A percentile compares a stretch with the other conserved stretches of the same genome.
Conservation (phyloP, 208 protist genomes). For the Wallacemonas collosoma region DNA sequence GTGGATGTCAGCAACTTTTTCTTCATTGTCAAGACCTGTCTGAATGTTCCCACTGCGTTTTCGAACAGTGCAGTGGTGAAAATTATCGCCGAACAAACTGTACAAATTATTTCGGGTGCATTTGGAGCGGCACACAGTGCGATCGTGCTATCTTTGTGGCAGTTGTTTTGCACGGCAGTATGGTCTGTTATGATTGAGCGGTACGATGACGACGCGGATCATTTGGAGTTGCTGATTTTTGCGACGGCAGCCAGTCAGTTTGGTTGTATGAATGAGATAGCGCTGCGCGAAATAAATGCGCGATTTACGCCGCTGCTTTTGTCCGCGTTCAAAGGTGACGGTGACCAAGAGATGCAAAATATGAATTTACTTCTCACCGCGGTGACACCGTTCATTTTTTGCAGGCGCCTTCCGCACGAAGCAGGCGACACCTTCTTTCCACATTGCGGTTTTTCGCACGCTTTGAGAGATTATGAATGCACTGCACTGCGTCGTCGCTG, state of each 20-base stretch:
- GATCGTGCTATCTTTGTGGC: neutral
- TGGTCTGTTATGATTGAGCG: constrained; percentile 14
- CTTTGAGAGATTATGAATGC: neutral
- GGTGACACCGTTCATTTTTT: constrained; percentile 16
- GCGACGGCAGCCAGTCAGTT: constrained; percentile 27
- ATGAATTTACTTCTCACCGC: constrained; percentile 30
- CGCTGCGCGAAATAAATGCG: constrained; percentile 28
- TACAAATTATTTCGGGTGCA: constrained; percentile 11
- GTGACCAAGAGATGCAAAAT: constrained; percentile 22
- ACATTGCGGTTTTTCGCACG: neutral
- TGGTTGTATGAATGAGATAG: constrained; percentile 8
- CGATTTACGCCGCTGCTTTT: constrained; percentile 31
- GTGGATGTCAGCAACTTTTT: constrained; percentile 1
- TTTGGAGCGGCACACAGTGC: neutral
- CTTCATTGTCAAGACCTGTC: neutral
- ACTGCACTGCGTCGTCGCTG: neutral
- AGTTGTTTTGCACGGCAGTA: neutral
- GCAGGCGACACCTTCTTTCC: neutral
- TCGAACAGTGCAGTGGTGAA: constrained; percentile 11
- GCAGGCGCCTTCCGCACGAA: neutral
- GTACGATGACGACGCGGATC: constrained; percentile 23
- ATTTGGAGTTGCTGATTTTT: constrained; percentile 18
- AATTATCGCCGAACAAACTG: constrained; percentile 21
- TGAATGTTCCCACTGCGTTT: neutral
- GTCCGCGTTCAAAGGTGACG: constrained; percentile 19